Base-by-base conservation (phyloP, 768 basidiomycete genomes). In the Rhizopogon roseolus region DNA sequence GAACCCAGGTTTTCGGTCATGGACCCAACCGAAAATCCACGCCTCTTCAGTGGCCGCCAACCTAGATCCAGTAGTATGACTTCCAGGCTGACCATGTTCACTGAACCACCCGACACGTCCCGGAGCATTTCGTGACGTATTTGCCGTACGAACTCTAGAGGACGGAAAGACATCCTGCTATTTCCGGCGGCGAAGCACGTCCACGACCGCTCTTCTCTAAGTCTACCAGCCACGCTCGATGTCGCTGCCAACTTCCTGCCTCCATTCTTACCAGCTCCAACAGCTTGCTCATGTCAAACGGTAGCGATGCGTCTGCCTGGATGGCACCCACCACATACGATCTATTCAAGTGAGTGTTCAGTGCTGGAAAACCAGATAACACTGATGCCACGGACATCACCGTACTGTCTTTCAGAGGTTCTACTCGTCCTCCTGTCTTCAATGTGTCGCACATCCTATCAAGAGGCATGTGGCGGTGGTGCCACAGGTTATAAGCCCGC, bases 401-500 rank as follows among this genome's bases (percentile, higher is more conserved):
- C 1, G 78, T 77, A 43, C 73, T 69, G 50, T 72, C 68, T 42
- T 72, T 72, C 40, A 80, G 67, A 16, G 78, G 79, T 50, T 76
- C 71, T 27, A 68, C 59, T 49, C 59, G 57, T 11, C 32, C 48
- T 9, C 59, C 63, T 13, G 58, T 68, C 49, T 73, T 62, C 46
- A 79, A 66, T 25, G 54, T 54, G 29, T 68, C 66, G 42, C 78
- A 75, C 55, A 79, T 78, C 36, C 68, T 65, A 14, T 63, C 57
- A 9, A 79, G 67, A 0, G 70, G 54, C 64, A 67, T 66, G 48
- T 62, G 59, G 45, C 62, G 62, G 34, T 66, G 19, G 50, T 72
- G 72, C 78, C 78, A 80, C 10, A 79, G 57, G 8, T 66, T 68
- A 60, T 80, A 79, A 27, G 79, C 77, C 11, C 75, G 71, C 34